phyloP scores from a whole-genome alignment of 495 filamentous ascomycete genomes.

The Aspergillus sparsus region DNA sequence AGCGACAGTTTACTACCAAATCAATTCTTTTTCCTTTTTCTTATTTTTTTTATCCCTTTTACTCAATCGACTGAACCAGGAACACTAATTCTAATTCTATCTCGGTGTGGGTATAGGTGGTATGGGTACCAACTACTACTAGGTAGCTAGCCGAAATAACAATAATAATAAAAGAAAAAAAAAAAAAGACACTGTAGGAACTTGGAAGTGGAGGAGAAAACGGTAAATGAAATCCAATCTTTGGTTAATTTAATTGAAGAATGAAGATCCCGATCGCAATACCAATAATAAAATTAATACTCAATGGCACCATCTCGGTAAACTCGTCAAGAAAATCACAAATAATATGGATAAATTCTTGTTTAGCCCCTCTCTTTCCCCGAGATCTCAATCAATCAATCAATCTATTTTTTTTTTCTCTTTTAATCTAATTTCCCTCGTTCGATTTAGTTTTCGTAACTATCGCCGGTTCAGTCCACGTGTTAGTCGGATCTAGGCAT shows the following conservation, averaged over 20 bases:
- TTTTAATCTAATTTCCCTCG: background rate
- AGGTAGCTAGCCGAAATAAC: background rate
- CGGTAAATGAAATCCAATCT: background rate
- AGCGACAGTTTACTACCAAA: too few species aligned
- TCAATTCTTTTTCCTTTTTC: too few species aligned
- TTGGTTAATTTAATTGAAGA: conserved; percentile 36
- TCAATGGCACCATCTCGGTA: background rate
- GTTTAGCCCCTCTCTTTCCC: background rate
- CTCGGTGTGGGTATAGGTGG: background rate
- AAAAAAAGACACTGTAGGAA: background rate
- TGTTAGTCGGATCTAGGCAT: conserved; percentile 3
- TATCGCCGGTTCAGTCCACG: conserved; percentile 4
- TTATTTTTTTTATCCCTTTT: background rate
- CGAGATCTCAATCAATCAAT: background rate
- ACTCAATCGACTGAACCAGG: conserved; percentile 2
- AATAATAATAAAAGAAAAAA: background rate
- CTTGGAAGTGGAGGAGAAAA: background rate
- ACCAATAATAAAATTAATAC: background rate
- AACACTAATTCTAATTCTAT: conserved; percentile 1
- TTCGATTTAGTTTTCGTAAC: background rate
- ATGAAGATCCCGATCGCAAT: conserved; percentile 29
- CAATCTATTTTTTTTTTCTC: background rate
- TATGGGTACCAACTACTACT: too few species aligned
- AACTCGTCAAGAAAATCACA: background rate
- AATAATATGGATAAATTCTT: background rate